These are phyloP conservation scores for Exophiala mesophila DNA, from an alignment of 2,329 filamentous ascomycete species.

Conservation along the genomic window DNA sequence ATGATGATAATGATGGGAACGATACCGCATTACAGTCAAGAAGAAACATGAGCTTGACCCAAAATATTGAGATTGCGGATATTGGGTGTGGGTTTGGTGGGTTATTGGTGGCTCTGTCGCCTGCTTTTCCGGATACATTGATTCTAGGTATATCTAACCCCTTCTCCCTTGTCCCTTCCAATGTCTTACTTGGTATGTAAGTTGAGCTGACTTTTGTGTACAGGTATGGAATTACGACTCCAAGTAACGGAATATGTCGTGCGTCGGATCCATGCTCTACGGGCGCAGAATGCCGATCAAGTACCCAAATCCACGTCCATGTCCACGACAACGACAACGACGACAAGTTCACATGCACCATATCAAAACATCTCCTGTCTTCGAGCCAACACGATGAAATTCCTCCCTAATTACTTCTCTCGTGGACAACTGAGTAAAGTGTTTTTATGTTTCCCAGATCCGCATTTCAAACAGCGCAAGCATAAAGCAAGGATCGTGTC, in stretches of 20 bases:
- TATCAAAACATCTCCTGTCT: slow-evolving; percentile 89
- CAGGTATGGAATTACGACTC: slow-evolving; percentile 85
- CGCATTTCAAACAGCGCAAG: slow-evolving; percentile 95
- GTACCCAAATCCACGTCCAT: background rate
- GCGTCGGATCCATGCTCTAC: slow-evolving; percentile 77
- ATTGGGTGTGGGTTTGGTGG: slow-evolving; percentile 97
- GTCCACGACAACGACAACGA: slow-evolving; percentile 8
- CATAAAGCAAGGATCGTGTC: slow-evolving; percentile 96
- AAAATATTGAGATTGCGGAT: slow-evolving; percentile 85
- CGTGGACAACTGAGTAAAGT: slow-evolving; percentile 78
- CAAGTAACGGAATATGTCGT: slow-evolving; percentile 89
- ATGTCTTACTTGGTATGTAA: slow-evolving; percentile 1
- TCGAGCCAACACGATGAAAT: slow-evolving; percentile 97
- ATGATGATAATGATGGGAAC: background rate
- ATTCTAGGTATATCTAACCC: slow-evolving; percentile 69
- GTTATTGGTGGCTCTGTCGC: slow-evolving; percentile 77
- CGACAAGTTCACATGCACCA: slow-evolving; percentile 17
- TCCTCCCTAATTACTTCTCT: slow-evolving; percentile 94
- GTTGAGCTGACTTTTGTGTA: background rate
- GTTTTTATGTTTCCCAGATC: slow-evolving; percentile 97
- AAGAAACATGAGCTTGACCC: slow-evolving; percentile 47
- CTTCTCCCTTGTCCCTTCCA: background rate
- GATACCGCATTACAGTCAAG: slow-evolving; percentile 29
- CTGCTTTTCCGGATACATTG: slow-evolving; percentile 72
- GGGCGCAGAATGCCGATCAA: slow-evolving; percentile 42